Percentiles rank a stretch among this genome's conserved stretches.
Conservation (phyloP, 1,284 basidiomycete species). For the Austroboletus rostrupii region DNA sequence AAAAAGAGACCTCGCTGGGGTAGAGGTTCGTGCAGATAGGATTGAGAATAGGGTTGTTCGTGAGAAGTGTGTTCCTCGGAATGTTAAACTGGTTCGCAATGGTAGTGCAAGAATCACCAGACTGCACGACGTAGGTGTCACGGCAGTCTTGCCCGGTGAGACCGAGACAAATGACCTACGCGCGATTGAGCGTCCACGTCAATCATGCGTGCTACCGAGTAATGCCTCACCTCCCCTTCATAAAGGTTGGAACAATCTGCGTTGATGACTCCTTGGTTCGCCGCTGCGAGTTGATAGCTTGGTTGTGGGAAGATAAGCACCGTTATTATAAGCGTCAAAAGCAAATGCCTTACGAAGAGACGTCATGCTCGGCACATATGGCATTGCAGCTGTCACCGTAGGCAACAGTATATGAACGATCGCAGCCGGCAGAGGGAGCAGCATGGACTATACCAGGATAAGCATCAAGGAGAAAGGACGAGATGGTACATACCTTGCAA, state of each 20-base stretch:
- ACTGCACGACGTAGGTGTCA: not conserved
- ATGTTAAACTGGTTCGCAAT: not conserved
- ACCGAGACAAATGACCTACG: constrained; percentile 33
- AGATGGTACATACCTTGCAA: constrained; percentile 16
- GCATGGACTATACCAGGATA: constrained; percentile 12
- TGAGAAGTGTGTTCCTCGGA: not conserved
- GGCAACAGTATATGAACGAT: constrained; percentile 38
- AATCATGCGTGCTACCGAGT: too few species aligned
- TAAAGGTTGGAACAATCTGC: constrained; percentile 35
- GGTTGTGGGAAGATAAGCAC: not conserved
- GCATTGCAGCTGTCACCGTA: constrained; percentile 26
- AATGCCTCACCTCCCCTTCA: constrained; percentile 25
- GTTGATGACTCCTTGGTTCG: constrained; percentile 35
- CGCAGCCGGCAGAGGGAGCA: constrained; percentile 30
- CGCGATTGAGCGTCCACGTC: not conserved
- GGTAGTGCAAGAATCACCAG: not conserved
- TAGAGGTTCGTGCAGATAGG: not conserved
- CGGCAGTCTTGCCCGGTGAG: not conserved
- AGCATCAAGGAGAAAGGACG: not conserved
- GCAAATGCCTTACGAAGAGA: constrained; percentile 37
- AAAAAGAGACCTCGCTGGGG: not conserved
- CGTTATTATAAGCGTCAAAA: not conserved
- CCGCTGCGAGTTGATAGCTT: constrained; percentile 40
- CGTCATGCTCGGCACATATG: constrained; percentile 41
- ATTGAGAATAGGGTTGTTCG: not conserved